phyloP scores from a whole-genome alignment of 2,329 filamentous ascomycete species.

The Microsporum audouinii region DNA sequence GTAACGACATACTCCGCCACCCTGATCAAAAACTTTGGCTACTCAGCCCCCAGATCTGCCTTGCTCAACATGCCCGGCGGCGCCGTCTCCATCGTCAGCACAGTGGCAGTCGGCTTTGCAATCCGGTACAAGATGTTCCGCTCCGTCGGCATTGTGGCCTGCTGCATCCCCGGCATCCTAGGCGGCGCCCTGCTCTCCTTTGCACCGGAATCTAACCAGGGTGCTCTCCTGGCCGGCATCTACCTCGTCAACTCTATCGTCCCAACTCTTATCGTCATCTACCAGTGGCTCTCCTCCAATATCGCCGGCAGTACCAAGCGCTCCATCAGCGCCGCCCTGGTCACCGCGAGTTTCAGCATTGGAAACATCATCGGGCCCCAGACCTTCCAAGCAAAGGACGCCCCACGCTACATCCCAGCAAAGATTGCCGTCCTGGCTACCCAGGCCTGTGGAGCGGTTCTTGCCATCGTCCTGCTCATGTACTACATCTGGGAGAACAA shows the following conservation, averaged over 20 bases:
- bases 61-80: conserved; percentile 38
- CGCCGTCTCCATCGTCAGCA: conserved; percentile 29
- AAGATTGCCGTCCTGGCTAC: conserved; percentile 10
- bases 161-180: conserved; percentile 23
- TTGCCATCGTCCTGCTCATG: conserved; percentile 18
- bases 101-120: conserved; percentile 29
- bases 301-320: conserved; percentile 41
- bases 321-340: conserved; percentile 36
- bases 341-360: conserved; percentile 34
- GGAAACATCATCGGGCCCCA: conserved; percentile 38
- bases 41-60: conserved; percentile 31
- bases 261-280: conserved; percentile 21
- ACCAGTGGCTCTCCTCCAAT: conserved; percentile 36
- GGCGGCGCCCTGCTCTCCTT: conserved; percentile 27
- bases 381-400: conserved; percentile 32
- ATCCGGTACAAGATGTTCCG: conserved; percentile 31
- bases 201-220: conserved; percentile 27
- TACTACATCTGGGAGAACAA: conserved; percentile 25
- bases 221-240: conserved; percentile 29
- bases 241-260: conserved; percentile 27
- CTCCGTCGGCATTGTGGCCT: conserved; percentile 31
- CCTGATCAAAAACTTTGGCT: conserved; percentile 34
- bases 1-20: conserved; percentile 37
- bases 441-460: conserved; percentile 9
- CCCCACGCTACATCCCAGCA: conserved; percentile 20